Percentiles rank a stretch among this genome's conserved stretches.
phyloP scores from a whole-genome alignment of 2,329 filamentous ascomycete species.

The Dothideomycetidae sp. region DNA sequence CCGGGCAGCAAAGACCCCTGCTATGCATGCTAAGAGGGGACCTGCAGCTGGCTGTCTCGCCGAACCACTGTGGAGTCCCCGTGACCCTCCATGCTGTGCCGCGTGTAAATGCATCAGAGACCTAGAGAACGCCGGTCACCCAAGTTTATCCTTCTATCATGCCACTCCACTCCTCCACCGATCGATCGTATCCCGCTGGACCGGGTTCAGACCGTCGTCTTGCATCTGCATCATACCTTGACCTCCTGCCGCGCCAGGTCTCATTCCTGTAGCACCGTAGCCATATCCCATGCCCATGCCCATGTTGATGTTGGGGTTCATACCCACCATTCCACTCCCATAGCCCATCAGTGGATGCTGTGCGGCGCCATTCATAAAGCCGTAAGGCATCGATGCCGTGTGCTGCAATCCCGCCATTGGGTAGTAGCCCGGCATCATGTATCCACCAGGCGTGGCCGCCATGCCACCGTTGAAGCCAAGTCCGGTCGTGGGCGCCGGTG shows the following conservation, averaged over 20 bases:
- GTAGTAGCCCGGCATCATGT: no score
- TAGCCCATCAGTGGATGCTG: neutral
- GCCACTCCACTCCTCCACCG: constrained; percentile 39
- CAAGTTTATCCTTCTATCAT: constrained; percentile 13
- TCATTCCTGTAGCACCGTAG: constrained; percentile 14
- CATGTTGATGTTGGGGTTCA: constrained; percentile 8
- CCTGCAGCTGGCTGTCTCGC: no score
- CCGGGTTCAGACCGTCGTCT: constrained; percentile 30
- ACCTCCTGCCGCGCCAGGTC: constrained; percentile 6
- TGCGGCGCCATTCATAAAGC: constrained; percentile 1
- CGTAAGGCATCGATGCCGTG: neutral
- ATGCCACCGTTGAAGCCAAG: constrained; percentile 8
- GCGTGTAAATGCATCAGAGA: neutral
- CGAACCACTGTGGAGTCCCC: no score
- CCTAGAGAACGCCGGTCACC: no score
- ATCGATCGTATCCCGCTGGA: constrained; percentile 44
- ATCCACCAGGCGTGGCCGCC: constrained; percentile 6
- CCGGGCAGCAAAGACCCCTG: no score
- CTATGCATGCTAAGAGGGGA: no score
- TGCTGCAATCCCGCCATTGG: constrained; percentile 3
- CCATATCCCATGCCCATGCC: constrained; percentile 9
- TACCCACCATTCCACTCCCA: constrained; percentile 3
- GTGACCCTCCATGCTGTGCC: no score
- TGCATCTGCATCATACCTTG: constrained; percentile 9
- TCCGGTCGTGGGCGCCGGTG: constrained; percentile 5